Conservation (phyloP, 345 rosid genomes). For the Citropsis articulata region DNA sequence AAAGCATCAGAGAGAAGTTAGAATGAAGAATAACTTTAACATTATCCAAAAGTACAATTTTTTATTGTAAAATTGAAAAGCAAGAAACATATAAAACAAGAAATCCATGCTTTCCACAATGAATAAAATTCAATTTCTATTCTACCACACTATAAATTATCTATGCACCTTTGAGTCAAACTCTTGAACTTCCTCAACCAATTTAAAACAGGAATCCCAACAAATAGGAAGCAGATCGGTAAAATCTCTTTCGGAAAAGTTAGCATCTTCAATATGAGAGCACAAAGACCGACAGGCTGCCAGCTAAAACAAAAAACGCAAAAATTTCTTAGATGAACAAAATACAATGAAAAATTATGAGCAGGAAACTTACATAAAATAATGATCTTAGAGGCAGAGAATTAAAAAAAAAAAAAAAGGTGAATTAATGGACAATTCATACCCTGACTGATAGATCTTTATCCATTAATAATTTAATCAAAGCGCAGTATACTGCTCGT, state of each 20-base stretch:
- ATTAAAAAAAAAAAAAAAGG: slow-evolving; percentile 3
- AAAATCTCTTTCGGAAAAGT: slow-evolving; percentile 71
- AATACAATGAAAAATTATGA: not conserved
- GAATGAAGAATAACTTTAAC: not conserved
- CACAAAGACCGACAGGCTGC: slow-evolving; percentile 97
- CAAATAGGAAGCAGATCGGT: slow-evolving; percentile 87
- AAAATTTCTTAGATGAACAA: slow-evolving; percentile 28
- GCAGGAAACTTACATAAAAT: slow-evolving; percentile 3
- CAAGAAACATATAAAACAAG: not conserved
- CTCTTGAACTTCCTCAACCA: slow-evolving; percentile 94
- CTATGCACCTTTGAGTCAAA: slow-evolving; percentile 88
- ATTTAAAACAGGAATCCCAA: slow-evolving; percentile 84
- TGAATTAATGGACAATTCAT: slow-evolving; percentile 40
- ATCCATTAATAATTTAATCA: slow-evolving; percentile 77
- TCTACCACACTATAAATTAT: not conserved
- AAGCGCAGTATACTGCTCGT: slow-evolving; percentile 87
- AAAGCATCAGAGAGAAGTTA: not conserved
- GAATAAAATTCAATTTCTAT: not conserved
- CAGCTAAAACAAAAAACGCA: slow-evolving; percentile 54
- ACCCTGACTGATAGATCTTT: slow-evolving; percentile 91
- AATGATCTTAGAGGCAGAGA: not conserved
- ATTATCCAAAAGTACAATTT: not conserved
- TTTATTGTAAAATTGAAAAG: not conserved
- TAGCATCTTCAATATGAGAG: slow-evolving; percentile 91
- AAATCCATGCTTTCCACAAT: not conserved